These are phyloP conservation scores for thale cress (Arabidopsis thaliana) DNA, from an alignment of 345 rosid species.

Conservation along the genomic window TAIR10.1 NC_003074.8:13368501-13369000, in stretches of 20 bases:
- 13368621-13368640: constrained; percentile 63
- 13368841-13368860: constrained; percentile 40
- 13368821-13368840: constrained; percentile 39
- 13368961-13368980: constrained; percentile 50
- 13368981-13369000: constrained; percentile 54
- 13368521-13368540: constrained; percentile 34
- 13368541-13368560: constrained; percentile 35
- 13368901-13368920: constrained; percentile 49
- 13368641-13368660: constrained; percentile 58
- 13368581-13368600: constrained; percentile 55
- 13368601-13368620: constrained; percentile 82
- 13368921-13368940: constrained; percentile 49
- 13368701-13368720: constrained; percentile 50
- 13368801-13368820: constrained; percentile 47
- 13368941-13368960: constrained; percentile 47
- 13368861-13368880: constrained; percentile 42
- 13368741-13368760: constrained; percentile 57
- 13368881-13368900: constrained; percentile 38
- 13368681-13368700: constrained; percentile 51
- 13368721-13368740: constrained; percentile 63
- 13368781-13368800: constrained; percentile 52
- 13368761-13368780: constrained; percentile 55
- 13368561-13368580: constrained; percentile 48
- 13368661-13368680: constrained; percentile 57
- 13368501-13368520: too few species aligned